Base-by-base conservation (phyloP, 306 rosid genomes). In the Malus sieversii region DNA sequence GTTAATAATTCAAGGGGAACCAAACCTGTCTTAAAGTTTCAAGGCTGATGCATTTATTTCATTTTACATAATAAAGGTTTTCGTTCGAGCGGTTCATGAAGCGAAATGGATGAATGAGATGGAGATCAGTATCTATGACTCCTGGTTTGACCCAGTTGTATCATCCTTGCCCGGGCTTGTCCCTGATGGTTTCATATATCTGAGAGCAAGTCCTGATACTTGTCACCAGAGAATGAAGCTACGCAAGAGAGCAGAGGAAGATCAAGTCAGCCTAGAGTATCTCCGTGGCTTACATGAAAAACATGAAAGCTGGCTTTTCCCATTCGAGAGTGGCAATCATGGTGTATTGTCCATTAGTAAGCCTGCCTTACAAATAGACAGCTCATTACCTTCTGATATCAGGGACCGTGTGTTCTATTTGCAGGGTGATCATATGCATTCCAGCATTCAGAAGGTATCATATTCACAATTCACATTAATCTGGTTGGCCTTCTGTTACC, bases 101-200 rank as follows among this genome's bases (percentile, higher is more conserved):
- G 98, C 98, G 8, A 95, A 92, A 18, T 95, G 98, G 98, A 95
- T 95, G 98, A 95, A 85, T 84, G 98, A 89, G 87, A 95, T 95
- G 98, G 98, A 95, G 89, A 92, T 92, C 81, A 95, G 98, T 83
- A 92, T 95, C 67, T 95, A 95, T 53, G 98, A 95, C 84, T 95
- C 98, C 22, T 92, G 98, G 98, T 95, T 95, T 83, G 98, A 95
- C 84, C 98, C 97, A 29, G 98, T 92, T 7, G 98, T 95, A 70
- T 95, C 98, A 25, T 79, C 88, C 84, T 86, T 95, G 89, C 98
- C 97, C 33, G 98, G 98, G 69, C 97, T 95, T 53, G 83, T 95
- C 62, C 98, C 98, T 22, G 99, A 95, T 68, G 99, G 87, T 71
- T 95, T 95, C 83, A 95, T 95, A 86, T 95, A 95, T 86, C 96